These are phyloP conservation scores for Coix lacrymajobi DNA, from an alignment of 176 grass and related monocot genomes.

Conservation along the genomic window DNA sequence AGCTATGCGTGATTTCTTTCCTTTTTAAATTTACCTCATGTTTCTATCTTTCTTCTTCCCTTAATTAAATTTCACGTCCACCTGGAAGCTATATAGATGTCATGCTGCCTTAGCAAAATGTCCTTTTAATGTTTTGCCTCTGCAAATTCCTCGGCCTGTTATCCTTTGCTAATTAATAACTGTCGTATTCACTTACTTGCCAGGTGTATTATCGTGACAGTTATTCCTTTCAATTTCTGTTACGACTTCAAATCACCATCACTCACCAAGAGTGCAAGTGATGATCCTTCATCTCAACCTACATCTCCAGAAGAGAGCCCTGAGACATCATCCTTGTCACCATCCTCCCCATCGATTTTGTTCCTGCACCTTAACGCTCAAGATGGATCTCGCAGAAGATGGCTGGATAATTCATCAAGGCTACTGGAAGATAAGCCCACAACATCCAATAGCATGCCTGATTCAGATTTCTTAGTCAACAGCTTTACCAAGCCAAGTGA, in stretches of 20 bases:
- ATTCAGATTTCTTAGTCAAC: slow-evolving; percentile 53
- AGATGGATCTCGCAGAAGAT: slow-evolving; percentile 30
- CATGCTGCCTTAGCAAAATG: background rate
- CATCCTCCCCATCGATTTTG: background rate
- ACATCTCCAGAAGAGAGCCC: slow-evolving; percentile 26
- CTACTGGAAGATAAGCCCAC: slow-evolving; percentile 17
- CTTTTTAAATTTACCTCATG: background rate
- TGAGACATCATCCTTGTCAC: background rate
- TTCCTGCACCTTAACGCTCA: background rate
- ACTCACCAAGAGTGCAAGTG: background rate
- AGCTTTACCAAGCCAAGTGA: slow-evolving; percentile 34
- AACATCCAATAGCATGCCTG: slow-evolving; percentile 26
- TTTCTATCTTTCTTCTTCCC: background rate
- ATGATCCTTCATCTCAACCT: background rate
- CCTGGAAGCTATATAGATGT: background rate
- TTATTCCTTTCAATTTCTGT: slow-evolving; percentile 16
- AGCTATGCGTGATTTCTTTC: background rate
- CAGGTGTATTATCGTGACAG: slow-evolving; percentile 11
- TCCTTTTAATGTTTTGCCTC: background rate
- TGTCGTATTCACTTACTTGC: background rate
- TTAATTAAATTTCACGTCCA: background rate
- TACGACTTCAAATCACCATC: background rate
- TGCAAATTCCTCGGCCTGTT: background rate
- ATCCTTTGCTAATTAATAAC: background rate
- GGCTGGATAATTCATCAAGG: slow-evolving; percentile 29